These are phyloP conservation scores for Cytospora piceicola DNA, from an alignment of 2,329 filamentous ascomycete species.

Conservation along the genomic window DNA sequence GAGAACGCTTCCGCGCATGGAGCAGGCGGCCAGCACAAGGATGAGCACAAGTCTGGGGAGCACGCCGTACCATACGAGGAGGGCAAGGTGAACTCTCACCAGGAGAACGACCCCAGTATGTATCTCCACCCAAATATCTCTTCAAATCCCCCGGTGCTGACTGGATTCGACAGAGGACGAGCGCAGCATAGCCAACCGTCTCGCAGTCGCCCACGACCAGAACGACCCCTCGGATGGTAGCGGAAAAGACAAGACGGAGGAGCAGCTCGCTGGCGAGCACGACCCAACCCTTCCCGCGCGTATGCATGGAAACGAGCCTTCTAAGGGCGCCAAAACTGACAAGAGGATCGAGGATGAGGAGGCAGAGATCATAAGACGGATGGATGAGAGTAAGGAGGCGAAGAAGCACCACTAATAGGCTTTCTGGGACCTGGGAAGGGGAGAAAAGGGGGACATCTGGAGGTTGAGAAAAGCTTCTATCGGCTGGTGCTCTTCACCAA, in stretches of 20 bases:
- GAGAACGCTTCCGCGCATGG: constrained; percentile 71
- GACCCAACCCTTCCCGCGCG: constrained; percentile 47
- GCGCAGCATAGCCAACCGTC: constrained; percentile 71
- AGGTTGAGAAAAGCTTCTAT: background rate
- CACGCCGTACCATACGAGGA: constrained; percentile 67
- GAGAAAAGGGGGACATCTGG: background rate
- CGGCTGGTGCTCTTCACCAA: background rate
- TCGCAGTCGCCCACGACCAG: constrained; percentile 54
- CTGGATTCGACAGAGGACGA: constrained; percentile 60
- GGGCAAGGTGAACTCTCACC: constrained; percentile 71
- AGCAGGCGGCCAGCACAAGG: constrained; percentile 74
- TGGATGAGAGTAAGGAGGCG: constrained; percentile 28
- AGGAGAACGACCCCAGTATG: constrained; percentile 72
- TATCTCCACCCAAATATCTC: background rate
- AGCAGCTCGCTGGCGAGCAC: constrained; percentile 36
- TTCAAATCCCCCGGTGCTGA: background rate
- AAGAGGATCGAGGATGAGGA: constrained; percentile 71
- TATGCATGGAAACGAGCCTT: constrained; percentile 74
- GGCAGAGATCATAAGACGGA: constrained; percentile 64
- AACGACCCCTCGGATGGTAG: constrained; percentile 29
- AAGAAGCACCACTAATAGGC: constrained; percentile 30
- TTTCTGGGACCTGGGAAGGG: background rate
- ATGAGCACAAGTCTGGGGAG: constrained; percentile 51
- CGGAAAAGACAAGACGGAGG: constrained; percentile 37
- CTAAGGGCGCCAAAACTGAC: constrained; percentile 74